Conservation (phyloP, 768 basidiomycete species). For the Tylopilus cervinicoccineus region DNA sequence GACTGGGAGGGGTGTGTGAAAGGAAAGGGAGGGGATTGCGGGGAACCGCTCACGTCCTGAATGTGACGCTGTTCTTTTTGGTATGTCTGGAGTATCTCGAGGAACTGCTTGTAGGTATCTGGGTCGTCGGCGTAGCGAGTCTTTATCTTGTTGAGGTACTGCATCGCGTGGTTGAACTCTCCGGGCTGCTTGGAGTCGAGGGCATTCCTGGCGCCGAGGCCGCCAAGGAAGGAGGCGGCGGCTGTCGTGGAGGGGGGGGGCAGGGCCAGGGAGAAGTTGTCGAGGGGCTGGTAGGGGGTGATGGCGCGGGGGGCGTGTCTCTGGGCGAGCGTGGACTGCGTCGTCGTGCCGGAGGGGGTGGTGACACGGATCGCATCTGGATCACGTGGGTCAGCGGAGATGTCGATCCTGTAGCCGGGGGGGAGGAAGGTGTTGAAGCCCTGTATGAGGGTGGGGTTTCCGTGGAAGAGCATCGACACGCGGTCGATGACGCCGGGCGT, state of each 20-base stretch:
- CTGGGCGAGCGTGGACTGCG: slow-evolving; percentile 42
- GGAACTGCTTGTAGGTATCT: slow-evolving; percentile 89
- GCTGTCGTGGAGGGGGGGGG: slow-evolving; percentile 48
- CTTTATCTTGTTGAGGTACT: slow-evolving; percentile 99
- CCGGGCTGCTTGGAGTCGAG: slow-evolving; percentile 51
- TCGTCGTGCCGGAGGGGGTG: slow-evolving; percentile 70
- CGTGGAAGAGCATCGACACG: slow-evolving; percentile 89
- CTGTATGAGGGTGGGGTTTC: slow-evolving; percentile 86
- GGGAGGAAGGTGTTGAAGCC: slow-evolving; percentile 99
- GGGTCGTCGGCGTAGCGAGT: slow-evolving; percentile 82
- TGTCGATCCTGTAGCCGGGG: slow-evolving; percentile 89
- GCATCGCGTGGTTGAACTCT: slow-evolving; percentile 92
- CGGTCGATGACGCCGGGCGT: slow-evolving; percentile 96
- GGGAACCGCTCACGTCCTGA: slow-evolving; percentile 55
- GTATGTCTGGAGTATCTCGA: slow-evolving; percentile 85
- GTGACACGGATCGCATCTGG: slow-evolving; percentile 77
- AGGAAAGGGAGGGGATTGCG: neutral
- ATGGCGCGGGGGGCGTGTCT: slow-evolving; percentile 42
- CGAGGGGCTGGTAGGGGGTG: slow-evolving; percentile 41
- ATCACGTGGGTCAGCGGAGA: slow-evolving; percentile 66
- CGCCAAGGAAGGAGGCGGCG: slow-evolving; percentile 64
- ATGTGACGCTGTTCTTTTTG: slow-evolving; percentile 77
- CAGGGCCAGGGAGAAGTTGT: slow-evolving; percentile 44
- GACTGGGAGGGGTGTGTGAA: slow-evolving; percentile 36
- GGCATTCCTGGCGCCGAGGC: slow-evolving; percentile 46